Percentiles rank a stretch among this genome's conserved stretches.
phyloP scores from a whole-genome alignment of 2,329 filamentous ascomycete species.

The Fusarium domesticum region DNA sequence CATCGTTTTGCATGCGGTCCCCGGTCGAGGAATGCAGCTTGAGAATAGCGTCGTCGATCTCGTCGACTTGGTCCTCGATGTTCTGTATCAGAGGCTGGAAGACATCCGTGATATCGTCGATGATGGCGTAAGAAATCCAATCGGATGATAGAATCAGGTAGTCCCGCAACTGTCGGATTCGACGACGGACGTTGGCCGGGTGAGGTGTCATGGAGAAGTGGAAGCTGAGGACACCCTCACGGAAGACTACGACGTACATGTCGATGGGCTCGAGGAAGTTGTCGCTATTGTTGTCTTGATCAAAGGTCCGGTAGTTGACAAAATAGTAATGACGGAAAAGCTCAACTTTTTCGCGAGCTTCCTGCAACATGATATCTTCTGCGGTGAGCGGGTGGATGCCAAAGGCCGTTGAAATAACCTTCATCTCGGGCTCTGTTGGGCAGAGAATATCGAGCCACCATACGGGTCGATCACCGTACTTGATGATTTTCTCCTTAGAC shows the following conservation, averaged over 20 bases:
- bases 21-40: conserved; percentile 66
- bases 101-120: conserved; percentile 97
- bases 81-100: conserved; percentile 88
- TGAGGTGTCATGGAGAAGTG: conserved; percentile 97
- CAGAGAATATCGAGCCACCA: conserved; percentile 95
- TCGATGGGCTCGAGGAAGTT: conserved; percentile 94
- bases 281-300: conserved; percentile 86
- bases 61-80: conserved; percentile 94
- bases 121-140: conserved; percentile 98
- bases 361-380: conserved; percentile 96
- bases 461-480: conserved; percentile 79
- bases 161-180: conserved; percentile 89
- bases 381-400: conserved; percentile 93
- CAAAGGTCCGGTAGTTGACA: conserved; percentile 96
- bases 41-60: conserved; percentile 91
- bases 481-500: conserved; percentile 43
- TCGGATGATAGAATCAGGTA: conserved; percentile 91
- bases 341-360: conserved; percentile 96
- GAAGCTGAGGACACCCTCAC: conserved; percentile 92
- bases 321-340: conserved; percentile 98
- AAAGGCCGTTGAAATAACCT: conserved; percentile 85
- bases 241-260: conserved; percentile 96
- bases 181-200: conserved; percentile 88
- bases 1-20: conserved; percentile 38
- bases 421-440: conserved; percentile 94